Conservation (phyloP, 768 basidiomycete genomes). For the Kwoniella mangroviensis region DNA sequence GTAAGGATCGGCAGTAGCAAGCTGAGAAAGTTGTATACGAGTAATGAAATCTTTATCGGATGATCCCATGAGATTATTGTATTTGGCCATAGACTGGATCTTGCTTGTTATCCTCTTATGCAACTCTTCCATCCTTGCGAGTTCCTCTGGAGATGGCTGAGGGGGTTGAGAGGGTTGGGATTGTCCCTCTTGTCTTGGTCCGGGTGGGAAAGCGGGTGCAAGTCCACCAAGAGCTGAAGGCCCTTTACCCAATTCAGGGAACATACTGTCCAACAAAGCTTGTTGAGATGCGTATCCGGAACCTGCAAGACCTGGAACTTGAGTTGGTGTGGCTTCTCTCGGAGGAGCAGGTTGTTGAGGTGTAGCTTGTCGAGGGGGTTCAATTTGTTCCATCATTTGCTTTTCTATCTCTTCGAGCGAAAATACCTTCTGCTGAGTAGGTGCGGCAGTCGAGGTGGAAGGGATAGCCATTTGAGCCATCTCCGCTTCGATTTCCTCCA, state of each 20-base stretch:
- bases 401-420: slow-evolving; percentile 53
- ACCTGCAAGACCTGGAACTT: slow-evolving; percentile 31
- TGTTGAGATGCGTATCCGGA: slow-evolving; percentile 48
- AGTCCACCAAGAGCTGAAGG: slow-evolving; percentile 12
- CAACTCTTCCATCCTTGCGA: slow-evolving; percentile 35
- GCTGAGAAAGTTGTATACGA: slow-evolving; percentile 96
- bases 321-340: slow-evolving; percentile 35
- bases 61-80: slow-evolving; percentile 58
- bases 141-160: slow-evolving; percentile 39
- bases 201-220: slow-evolving; percentile 26
- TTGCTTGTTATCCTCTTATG: slow-evolving; percentile 48
- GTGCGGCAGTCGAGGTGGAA: slow-evolving; percentile 14
- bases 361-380: slow-evolving; percentile 24
- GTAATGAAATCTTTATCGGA: slow-evolving; percentile 98
- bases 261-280: slow-evolving; percentile 55
- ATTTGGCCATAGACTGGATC: slow-evolving; percentile 54
- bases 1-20: slow-evolving; percentile 96
- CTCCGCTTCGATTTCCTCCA: slow-evolving; percentile 59
- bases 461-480: slow-evolving; percentile 43
- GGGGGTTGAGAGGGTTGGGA: slow-evolving; percentile 10
- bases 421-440: slow-evolving; percentile 33
- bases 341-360: slow-evolving; percentile 25
- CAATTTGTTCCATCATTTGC: slow-evolving; percentile 47
- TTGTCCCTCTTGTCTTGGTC: not conserved
- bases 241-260: slow-evolving; percentile 39